Base-by-base conservation (phyloP, 805 yeast genomes). In the Zygoascus ofunaensis region DNA sequence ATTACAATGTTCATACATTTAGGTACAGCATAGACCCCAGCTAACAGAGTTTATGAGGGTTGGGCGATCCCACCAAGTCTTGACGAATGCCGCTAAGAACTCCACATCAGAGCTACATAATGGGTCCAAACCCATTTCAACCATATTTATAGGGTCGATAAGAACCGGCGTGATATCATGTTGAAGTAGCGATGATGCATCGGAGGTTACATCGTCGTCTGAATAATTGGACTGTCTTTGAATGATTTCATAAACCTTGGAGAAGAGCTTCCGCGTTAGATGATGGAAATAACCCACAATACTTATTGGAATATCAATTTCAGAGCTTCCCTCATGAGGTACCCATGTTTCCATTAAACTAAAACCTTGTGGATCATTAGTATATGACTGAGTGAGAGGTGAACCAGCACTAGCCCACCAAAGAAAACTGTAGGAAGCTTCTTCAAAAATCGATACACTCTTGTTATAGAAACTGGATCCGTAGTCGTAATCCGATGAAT, bases 371-470 rank as follows among this genome's bases (percentile, higher is more conserved):
- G 64, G 47, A 24, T 63, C 67, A 30, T 59, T 62, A 34, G 71
- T 73, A 23, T 64, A 67, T 38, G 65, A 63, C 18, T 63, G 56
- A 20, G 59, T 60, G 14, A 67, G 65, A 34, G 71, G 69, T 47
- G 79, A 82, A 5, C 92, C 94, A 1, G 92, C 90, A 24, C 83
- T 73, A 2, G 94, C 94, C 87, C 90, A 84, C 92, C 92, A 84
- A 18, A 82, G 65, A 47, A 83, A 72, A 0, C 87, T 87, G 43
- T 45, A 52, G 3, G 49, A 17, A 10, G 46, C 34, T 23, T 47
- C 42, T 20, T 43, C 45, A 26, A 5, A 18, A 36, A 36, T 15
- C 39, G 22, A 19, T 8, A n/a, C 39, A 17, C 39, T n/a, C n/a
- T 36, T 7, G 7, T 21, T 14, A n/a, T 21, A 36, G 26, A 14